Base-by-base conservation (phyloP, 192 early-diverging fungal species). In the Mortierella antarctica region DNA sequence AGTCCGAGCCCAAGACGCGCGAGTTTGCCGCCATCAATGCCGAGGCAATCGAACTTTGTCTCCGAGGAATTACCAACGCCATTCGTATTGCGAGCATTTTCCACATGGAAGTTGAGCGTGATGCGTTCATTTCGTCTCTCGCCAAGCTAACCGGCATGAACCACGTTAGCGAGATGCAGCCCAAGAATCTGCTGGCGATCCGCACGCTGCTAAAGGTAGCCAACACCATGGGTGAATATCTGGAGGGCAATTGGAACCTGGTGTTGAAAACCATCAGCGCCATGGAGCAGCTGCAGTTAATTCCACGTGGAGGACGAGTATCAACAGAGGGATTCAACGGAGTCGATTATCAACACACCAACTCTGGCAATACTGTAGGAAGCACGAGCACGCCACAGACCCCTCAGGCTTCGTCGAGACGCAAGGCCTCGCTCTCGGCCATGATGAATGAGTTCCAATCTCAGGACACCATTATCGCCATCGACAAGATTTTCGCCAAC, bases 131-230 rank as follows among this genome's bases (percentile, higher is more conserved):
- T 41, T 93, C 95, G 7, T 94, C 95, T 6, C 78, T 98, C 78
- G 86, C 92, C 47, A 95, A 95, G 80, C 86, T 98, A 59, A 96
- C 96, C 4, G 90, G 89, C 61, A 86, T 98, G 73, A 90, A 92
- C 62, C 91, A 95, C 62, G 84, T 96, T 57, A 87, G 89, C 18
- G 93, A 96, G 72, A 94, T 98, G 88, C 88, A 88, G 52, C 90
- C 92, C 46, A 98, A 98, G 84, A 95, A 98, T 70, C 89, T 96
- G 14, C 90, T 93, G 63, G 96, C 95, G 0, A 96, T 98, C 72
- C 88, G 92, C 49, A 92, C 93, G 4, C 83, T 98, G 18, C 84
- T 98, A 48, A 92, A 89, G 49, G 88, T 96, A 4, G 94, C 95
- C 15, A 80, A 82, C 54, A 87, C 89, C 2, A 87, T 89, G 21